Evolutionary conservation across 2,329 filamentous ascomycete genomes (phyloP).

Genomic region (Aureobasidium namibiae): DNA sequence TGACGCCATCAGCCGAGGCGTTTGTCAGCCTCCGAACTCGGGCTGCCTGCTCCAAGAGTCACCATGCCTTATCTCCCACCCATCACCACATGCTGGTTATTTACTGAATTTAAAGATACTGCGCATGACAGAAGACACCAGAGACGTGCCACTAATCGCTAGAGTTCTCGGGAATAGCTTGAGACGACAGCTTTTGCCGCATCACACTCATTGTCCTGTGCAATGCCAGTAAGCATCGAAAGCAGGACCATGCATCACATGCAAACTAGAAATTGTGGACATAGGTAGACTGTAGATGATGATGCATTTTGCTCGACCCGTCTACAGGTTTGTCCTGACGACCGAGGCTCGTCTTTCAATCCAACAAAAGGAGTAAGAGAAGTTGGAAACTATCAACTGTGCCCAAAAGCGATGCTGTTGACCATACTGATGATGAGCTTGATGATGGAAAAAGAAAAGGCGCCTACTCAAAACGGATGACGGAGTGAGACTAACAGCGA

Average conservation of each 20-base stretch:
- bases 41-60: neutral
- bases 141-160: too few species aligned
- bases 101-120: neutral
- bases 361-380: neutral
- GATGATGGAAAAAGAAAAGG: neutral
- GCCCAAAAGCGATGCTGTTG: neutral
- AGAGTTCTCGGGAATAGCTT: too few species aligned
- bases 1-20: neutral
- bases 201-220: too few species aligned
- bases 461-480: slow-evolving; percentile 5
- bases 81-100: neutral
- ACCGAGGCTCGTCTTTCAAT: neutral
- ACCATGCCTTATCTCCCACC: neutral
- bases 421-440: neutral
- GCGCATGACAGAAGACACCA: neutral
- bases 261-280: too few species aligned
- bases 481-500: neutral
- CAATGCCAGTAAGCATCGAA: neutral
- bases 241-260: too few species aligned
- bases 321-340: neutral
- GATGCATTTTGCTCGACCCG: neutral
- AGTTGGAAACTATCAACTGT: neutral
- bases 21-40: slow-evolving; percentile 9
- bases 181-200: neutral
- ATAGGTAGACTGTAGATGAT: neutral